Evolutionary conservation across 208 protist genomes (phyloP).

Genomic region (Acanthamoeba comandoni): DNA sequence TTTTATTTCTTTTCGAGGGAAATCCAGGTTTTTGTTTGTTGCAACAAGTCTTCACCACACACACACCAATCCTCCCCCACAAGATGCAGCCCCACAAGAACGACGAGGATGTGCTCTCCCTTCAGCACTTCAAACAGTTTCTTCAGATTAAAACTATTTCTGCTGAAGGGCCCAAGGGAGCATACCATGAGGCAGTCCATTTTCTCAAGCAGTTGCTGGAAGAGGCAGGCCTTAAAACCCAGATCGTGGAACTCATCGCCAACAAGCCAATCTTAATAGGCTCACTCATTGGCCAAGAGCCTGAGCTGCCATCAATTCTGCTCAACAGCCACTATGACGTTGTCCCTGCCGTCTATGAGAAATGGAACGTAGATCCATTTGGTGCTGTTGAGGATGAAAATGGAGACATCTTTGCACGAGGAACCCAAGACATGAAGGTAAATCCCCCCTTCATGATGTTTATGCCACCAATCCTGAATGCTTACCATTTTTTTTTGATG

Average conservation of each 20-base stretch:
- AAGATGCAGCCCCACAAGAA: too few relatives aligned
- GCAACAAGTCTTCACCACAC: too few relatives aligned
- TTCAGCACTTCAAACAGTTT: constrained; percentile 70
- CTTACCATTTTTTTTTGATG: not conserved
- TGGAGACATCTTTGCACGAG: constrained; percentile 87
- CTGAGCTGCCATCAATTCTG: constrained; percentile 82
- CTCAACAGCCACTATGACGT: constrained; percentile 91
- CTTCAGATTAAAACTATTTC: constrained; percentile 41
- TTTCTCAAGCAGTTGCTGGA: constrained; percentile 31
- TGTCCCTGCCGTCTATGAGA: constrained; percentile 83
- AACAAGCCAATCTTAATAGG: constrained; percentile 46
- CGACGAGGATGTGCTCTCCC: constrained; percentile 3
- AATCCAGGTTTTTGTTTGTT: too few relatives aligned
- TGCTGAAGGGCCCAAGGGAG: constrained; percentile 47
- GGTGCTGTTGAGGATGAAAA: constrained; percentile 76
- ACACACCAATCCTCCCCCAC: too few relatives aligned
- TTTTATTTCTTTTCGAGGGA: too few relatives aligned
- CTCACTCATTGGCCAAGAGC: constrained; percentile 76
- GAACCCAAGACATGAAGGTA: constrained; percentile 90
- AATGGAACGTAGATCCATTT: constrained; percentile 82
- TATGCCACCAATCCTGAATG: constrained; percentile 18
- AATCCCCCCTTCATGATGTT: not conserved
- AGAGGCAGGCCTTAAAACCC: not conserved
- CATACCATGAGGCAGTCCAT: constrained; percentile 20
- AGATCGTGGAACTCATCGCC: constrained; percentile 22